Evolutionary conservation across 2,329 filamentous ascomycete species (phyloP).

Genomic region (Curvularia hawaiiensis): DNA sequence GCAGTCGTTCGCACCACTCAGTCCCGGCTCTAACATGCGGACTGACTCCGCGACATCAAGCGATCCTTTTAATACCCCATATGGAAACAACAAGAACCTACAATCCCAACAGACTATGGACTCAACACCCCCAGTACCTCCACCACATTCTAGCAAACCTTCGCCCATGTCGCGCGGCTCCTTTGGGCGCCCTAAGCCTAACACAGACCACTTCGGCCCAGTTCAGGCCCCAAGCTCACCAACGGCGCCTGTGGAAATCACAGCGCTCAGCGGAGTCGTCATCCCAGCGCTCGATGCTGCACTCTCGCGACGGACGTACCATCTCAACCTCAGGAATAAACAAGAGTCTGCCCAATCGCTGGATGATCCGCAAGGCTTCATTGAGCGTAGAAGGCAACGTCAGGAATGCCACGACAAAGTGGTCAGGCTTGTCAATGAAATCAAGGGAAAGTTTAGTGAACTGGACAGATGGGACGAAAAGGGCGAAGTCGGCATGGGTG

Average conservation of each 20-base stretch:
- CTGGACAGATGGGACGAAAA: constrained; percentile 87
- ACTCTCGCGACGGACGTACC: constrained; percentile 74
- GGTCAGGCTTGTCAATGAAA: constrained; percentile 78
- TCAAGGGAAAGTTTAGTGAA: constrained; percentile 82
- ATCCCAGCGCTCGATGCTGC: constrained; percentile 92
- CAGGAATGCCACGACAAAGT: constrained; percentile 80
- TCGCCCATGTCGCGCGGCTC: constrained; percentile 35
- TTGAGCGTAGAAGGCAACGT: constrained; percentile 42
- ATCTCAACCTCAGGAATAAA: constrained; percentile 56
- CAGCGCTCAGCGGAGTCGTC: constrained; percentile 88
- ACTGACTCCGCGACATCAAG: constrained; percentile 33
- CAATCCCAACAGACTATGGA: constrained; percentile 9
- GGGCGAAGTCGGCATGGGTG: constrained; percentile 91
- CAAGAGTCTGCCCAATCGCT: constrained; percentile 53
- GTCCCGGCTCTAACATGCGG: constrained; percentile 17
- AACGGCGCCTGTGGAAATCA: constrained; percentile 70
- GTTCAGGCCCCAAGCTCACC: constrained; percentile 57
- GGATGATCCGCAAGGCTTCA: constrained; percentile 59
- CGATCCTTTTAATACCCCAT: constrained; percentile 39
- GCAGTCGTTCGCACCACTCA: constrained; percentile 29
- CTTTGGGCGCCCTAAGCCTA: constrained; percentile 37
- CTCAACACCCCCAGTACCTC: constrained; percentile 16
- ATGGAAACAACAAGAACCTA: constrained; percentile 21
- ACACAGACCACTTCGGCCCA: constrained; percentile 23
- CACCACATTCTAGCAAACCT: constrained; percentile 22